Evolutionary conservation across 495 filamentous ascomycete genomes (phyloP).

Genomic region (Letharia columbiana): DNA sequence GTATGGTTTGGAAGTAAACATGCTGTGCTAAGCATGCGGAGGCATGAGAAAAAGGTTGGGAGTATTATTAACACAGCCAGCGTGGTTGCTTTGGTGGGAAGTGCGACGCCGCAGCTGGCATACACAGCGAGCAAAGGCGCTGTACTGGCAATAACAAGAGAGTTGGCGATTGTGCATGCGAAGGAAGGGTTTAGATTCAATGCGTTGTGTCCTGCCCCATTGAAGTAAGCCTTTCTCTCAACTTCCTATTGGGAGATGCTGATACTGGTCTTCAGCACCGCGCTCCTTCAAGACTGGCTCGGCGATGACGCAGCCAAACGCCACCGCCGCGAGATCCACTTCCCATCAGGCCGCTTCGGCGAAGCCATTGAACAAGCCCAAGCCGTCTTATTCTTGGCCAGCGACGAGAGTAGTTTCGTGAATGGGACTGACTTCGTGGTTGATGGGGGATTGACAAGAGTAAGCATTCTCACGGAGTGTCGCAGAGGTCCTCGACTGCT

Average conservation of each 20-base stretch:
- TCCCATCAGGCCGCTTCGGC: constrained; percentile 89
- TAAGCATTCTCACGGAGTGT: constrained; percentile 23
- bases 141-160: constrained; percentile 76
- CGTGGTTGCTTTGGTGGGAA: constrained; percentile 85
- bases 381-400: constrained; percentile 87
- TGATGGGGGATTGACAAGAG: constrained; percentile 92
- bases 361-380: constrained; percentile 94
- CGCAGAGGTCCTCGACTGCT: neutral
- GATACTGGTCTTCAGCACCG: constrained; percentile 37
- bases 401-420: constrained; percentile 89
- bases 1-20: constrained; percentile 97
- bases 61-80: constrained; percentile 94
- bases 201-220: constrained; percentile 79
- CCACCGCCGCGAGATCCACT: constrained; percentile 80
- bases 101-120: constrained; percentile 88
- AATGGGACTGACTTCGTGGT: constrained; percentile 91
- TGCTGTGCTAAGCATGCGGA: constrained; percentile 73
- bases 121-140: constrained; percentile 96
- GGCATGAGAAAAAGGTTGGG: constrained; percentile 63
- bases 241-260: too few species aligned
- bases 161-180: constrained; percentile 76
- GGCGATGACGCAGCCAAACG: constrained; percentile 84
- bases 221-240: constrained; percentile 48
- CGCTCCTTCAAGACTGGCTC: constrained; percentile 89
- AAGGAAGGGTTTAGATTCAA: constrained; percentile 85